Evolutionary conservation across 2,329 filamentous ascomycete genomes (phyloP).

Genomic region (Calonectria hawksworthii): DNA sequence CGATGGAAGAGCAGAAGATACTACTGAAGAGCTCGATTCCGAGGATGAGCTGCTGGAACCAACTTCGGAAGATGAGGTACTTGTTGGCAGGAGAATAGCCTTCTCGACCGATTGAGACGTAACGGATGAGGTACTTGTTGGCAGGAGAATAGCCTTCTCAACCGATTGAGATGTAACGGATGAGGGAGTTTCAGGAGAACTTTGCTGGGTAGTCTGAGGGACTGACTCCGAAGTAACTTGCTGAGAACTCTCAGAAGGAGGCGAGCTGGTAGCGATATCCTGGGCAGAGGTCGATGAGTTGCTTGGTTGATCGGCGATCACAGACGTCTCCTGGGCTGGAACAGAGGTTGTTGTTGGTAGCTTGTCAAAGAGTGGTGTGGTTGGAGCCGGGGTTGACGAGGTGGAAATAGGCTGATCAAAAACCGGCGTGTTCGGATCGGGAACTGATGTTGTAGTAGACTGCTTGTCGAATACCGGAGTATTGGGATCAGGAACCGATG

Average conservation of each 20-base stretch:
- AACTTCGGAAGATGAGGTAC: background rate
- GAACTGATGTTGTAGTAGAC: background rate
- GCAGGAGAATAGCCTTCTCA: conserved; percentile 25
- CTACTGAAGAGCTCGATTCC: conserved; percentile 17
- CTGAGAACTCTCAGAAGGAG: background rate
- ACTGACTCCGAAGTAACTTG: background rate
- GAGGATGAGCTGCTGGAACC: background rate
- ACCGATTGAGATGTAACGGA: conserved; percentile 18
- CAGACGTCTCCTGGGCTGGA: background rate
- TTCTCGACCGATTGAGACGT: conserved; percentile 25
- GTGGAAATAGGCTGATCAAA: background rate
- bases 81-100: conserved; percentile 20
- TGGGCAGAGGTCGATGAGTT: background rate
- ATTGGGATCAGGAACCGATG: background rate
- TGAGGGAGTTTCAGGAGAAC: conserved; percentile 1
- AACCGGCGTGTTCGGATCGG: background rate
- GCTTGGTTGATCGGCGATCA: background rate
- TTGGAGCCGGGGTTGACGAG: background rate
- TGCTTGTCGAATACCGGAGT: background rate
- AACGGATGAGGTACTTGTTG: conserved; percentile 2
- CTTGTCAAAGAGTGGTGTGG: conserved; percentile 1
- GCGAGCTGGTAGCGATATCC: background rate
- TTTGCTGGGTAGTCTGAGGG: conserved; percentile 13
- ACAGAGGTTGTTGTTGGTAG: background rate
- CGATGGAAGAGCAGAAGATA: conserved; percentile 31